A percentile compares a stretch with the other conserved stretches of the same genome.
Evolutionary conservation across 1,139 yeast species (phyloP).

Genomic region (Lodderomyces margitis): DNA sequence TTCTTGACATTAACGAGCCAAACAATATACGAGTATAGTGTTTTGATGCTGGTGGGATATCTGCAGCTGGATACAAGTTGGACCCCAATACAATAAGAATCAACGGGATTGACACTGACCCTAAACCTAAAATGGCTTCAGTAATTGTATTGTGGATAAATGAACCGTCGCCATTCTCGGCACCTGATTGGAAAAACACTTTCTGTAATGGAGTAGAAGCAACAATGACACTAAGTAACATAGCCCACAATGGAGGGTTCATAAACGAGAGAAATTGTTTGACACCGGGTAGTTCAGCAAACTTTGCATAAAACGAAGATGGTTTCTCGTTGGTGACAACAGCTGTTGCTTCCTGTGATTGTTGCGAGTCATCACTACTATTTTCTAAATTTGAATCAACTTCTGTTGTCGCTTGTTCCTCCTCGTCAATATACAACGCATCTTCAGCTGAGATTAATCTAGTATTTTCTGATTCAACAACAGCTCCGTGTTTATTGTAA

Average conservation of each 20-base stretch:
- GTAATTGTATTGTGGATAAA: slow-evolving; percentile 79
- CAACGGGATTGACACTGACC: slow-evolving; percentile 85
- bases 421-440: slow-evolving; percentile 11
- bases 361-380: slow-evolving; percentile 6
- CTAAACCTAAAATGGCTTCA: slow-evolving; percentile 73
- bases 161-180: slow-evolving; percentile 15
- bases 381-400: slow-evolving; percentile 9
- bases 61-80: slow-evolving; percentile 66
- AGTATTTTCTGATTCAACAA: slow-evolving; percentile 13
- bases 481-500: slow-evolving; percentile 16
- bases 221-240: slow-evolving; percentile 77
- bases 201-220: slow-evolving; percentile 79
- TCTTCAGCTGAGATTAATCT: slow-evolving; percentile 12
- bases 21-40: slow-evolving; percentile 58
- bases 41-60: slow-evolving; percentile 61
- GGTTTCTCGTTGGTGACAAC: not conserved
- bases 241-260: slow-evolving; percentile 96
- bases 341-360: not conserved
- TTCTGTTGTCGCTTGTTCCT: slow-evolving; percentile 14
- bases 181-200: slow-evolving; percentile 54
- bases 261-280: slow-evolving; percentile 48
- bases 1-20: slow-evolving; percentile 70
- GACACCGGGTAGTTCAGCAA: slow-evolving; percentile 16
- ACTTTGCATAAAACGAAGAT: not conserved
- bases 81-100: slow-evolving; percentile 74